phyloP scores from a whole-genome alignment of 2,329 filamentous ascomycete genomes.

The Chrysoporthe cubensis region DNA sequence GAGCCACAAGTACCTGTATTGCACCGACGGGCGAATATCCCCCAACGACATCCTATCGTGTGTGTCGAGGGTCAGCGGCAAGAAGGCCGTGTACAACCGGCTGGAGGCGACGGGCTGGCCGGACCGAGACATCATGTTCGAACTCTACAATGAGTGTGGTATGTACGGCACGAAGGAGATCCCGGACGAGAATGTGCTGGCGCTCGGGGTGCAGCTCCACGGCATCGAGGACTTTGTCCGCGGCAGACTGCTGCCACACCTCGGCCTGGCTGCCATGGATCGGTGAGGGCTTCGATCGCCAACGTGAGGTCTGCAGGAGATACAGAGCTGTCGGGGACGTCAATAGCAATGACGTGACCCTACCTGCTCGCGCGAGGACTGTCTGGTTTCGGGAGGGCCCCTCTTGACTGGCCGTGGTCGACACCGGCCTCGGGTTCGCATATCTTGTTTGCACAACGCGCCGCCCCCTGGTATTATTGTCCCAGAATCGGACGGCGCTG shows the following conservation, averaged over 20 bases:
- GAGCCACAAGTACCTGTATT: constrained; percentile 18
- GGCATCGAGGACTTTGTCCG: constrained; percentile 21
- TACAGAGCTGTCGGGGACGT: background rate
- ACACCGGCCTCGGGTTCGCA: background rate
- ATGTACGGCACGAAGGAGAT: constrained; percentile 17
- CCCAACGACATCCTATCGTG: constrained; percentile 17
- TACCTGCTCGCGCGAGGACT: background rate
- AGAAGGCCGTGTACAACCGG: constrained; percentile 10
- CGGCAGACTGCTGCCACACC: constrained; percentile 18
- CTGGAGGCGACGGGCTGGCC: constrained; percentile 20
- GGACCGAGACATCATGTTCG: constrained; percentile 22
- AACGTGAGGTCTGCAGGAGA: background rate
- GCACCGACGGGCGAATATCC: constrained; percentile 11
- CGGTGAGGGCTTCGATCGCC: background rate
- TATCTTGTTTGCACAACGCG: background rate
- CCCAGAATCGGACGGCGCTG: background rate
- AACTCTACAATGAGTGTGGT: constrained; percentile 19
- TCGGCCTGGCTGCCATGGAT: constrained; percentile 12
- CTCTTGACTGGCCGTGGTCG: no score
- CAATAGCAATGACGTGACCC: no score
- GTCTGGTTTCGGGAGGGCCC: background rate
- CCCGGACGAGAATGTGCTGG: constrained; percentile 15
- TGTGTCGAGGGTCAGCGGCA: constrained; percentile 12
- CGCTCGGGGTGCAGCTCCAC: constrained; percentile 16
- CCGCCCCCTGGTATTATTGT: background rate